Evolutionary conservation across 208 protist genomes (phyloP).

Genomic region (Leishmania tropica): DNA sequence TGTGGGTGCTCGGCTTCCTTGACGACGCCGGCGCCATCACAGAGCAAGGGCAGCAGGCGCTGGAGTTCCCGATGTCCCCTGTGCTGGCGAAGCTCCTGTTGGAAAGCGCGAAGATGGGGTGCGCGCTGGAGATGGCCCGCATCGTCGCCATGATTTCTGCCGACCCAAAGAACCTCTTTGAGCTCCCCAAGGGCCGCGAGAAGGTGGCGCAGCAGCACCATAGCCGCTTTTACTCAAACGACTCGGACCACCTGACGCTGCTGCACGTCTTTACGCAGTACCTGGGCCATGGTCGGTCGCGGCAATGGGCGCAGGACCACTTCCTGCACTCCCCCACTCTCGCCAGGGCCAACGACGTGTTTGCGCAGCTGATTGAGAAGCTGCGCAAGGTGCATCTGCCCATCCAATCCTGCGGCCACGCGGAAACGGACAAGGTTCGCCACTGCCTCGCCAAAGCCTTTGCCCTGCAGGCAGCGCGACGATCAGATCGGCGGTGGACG

Average conservation of each 20-base stretch:
- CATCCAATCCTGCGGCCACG: slow-evolving; percentile 49
- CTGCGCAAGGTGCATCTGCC: slow-evolving; percentile 80
- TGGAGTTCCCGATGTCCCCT: slow-evolving; percentile 99
- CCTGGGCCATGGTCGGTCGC: slow-evolving; percentile 87
- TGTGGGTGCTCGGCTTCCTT: slow-evolving; percentile 99
- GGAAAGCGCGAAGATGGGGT: slow-evolving; percentile 66
- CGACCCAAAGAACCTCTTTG: slow-evolving; percentile 95
- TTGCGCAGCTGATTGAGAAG: slow-evolving; percentile 97
- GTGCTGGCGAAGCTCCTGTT: slow-evolving; percentile 97
- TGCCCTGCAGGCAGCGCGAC: slow-evolving; percentile 96
- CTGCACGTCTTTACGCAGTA: slow-evolving; percentile 98
- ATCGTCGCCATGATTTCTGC: slow-evolving; percentile 98
- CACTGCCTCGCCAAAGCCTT: slow-evolving; percentile 96
- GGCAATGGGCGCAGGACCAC: slow-evolving; percentile 96
- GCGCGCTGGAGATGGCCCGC: slow-evolving; percentile 90
- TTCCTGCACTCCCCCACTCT: slow-evolving; percentile 97
- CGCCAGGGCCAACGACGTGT: slow-evolving; percentile 93
- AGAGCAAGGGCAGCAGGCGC: slow-evolving; percentile 93
- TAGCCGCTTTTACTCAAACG: slow-evolving; percentile 95
- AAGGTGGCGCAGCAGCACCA: slow-evolving; percentile 83
- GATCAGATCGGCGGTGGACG: slow-evolving; percentile 89
- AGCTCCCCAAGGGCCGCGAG: slow-evolving; percentile 88
- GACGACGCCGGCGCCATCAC: slow-evolving; percentile 97
- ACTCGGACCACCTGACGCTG: slow-evolving; percentile 99
- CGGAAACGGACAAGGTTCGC: slow-evolving; percentile 92